phyloP scores from a whole-genome alignment of 768 basidiomycete genomes.

The Mycena albidolilacea region DNA sequence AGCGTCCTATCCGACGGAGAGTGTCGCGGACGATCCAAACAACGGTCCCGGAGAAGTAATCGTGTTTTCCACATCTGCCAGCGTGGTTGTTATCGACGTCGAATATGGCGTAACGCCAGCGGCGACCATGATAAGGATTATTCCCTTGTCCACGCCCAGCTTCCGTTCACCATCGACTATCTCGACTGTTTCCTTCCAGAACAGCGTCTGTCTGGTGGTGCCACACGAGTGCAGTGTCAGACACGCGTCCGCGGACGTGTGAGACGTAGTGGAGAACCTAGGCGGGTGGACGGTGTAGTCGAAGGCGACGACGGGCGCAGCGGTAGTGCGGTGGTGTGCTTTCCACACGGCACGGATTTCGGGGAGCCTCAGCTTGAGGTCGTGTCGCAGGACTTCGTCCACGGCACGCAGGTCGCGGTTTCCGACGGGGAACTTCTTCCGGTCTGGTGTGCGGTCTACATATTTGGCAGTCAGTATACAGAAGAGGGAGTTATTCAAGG shows the following conservation, averaged over 20 bases:
- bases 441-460: not conserved
- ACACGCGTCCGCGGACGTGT: not conserved
- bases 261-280: not conserved
- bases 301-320: conserved; percentile 13
- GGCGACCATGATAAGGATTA: conserved; percentile 3
- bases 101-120: not conserved
- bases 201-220: not conserved
- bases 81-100: not conserved
- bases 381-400: conserved; percentile 16
- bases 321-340: not conserved
- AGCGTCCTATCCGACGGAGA: conserved; percentile 4
- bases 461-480: not conserved
- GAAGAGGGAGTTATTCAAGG: not conserved
- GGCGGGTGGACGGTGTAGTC: conserved; percentile 8
- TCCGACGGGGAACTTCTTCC: conserved; percentile 11
- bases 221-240: not conserved
- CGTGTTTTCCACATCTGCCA: conserved; percentile 7
- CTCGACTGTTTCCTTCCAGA: conserved; percentile 26
- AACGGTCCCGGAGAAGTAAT: conserved; percentile 2
- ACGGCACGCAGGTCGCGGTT: conserved; percentile 15
- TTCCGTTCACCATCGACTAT: conserved; percentile 18
- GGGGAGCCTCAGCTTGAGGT: not conserved
- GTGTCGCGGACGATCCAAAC: conserved; percentile 13
- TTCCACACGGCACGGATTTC: conserved; percentile 18
- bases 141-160: conserved; percentile 10